phyloP scores from a whole-genome alignment of 2,329 filamentous ascomycete genomes.

The Pyrenophora tritici-repentis region DNA sequence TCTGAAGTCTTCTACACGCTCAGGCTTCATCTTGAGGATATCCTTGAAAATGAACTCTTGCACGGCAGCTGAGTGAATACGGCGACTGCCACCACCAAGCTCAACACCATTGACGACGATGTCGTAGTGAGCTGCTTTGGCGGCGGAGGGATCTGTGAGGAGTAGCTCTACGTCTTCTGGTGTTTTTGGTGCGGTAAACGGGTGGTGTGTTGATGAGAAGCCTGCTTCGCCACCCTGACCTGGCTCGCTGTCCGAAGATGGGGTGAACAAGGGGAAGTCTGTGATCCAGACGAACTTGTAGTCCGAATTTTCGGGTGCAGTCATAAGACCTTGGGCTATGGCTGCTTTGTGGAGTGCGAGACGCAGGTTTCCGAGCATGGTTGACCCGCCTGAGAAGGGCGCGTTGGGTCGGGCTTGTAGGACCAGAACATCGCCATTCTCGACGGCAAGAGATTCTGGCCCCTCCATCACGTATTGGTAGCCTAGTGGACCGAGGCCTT shows the following conservation, averaged over 20 bases:
- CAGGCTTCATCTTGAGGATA: constrained; percentile 75
- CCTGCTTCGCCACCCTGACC: constrained; percentile 83
- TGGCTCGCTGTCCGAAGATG: constrained; percentile 65
- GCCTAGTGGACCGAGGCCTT: constrained; percentile 77
- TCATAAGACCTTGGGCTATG: constrained; percentile 64
- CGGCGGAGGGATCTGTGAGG: constrained; percentile 70
- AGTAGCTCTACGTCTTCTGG: constrained; percentile 75
- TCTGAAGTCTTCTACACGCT: constrained; percentile 77
- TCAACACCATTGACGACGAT: constrained; percentile 95
- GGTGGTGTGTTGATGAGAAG: constrained; percentile 88
- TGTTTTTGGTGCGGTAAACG: constrained; percentile 86
- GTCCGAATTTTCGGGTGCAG: constrained; percentile 51
- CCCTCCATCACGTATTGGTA: constrained; percentile 68
- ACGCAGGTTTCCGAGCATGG: constrained; percentile 72
- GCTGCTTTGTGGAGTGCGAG: constrained; percentile 71
- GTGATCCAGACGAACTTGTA: constrained; percentile 83
- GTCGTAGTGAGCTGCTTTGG: constrained; percentile 88
- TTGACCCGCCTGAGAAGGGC: constrained; percentile 73
- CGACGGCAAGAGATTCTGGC: constrained; percentile 58
- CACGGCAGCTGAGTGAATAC: constrained; percentile 83
- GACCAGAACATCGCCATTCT: constrained; percentile 75
- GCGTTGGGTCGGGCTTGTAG: constrained; percentile 75
- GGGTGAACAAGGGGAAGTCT: constrained; percentile 92
- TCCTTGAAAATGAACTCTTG: constrained; percentile 86
- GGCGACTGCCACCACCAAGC: constrained; percentile 87